Base-by-base conservation (phyloP, 2,329 filamentous ascomycete species). In the Sporothrix dimorphospora region DNA sequence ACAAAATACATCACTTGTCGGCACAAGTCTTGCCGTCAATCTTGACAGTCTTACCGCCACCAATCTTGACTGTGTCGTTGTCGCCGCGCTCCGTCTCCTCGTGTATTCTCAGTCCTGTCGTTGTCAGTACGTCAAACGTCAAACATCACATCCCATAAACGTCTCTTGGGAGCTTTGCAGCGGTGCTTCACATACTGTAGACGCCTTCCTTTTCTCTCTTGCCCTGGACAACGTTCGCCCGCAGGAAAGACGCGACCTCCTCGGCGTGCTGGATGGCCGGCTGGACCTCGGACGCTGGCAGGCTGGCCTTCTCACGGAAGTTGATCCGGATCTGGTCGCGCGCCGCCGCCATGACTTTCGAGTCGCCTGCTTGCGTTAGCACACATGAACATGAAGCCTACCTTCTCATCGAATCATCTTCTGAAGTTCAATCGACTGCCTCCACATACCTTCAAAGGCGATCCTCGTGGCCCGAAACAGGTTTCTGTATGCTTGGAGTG, bases 191-290 rank as follows among this genome's bases (percentile, higher is more conserved):
- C 90, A 72, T 83, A 93, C 91, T 88, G 77, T 90, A 93, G 57
- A 72, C 67, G 8, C 80, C 85, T 72, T 88, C 81, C 0, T 83
- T 80, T 72, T 85, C 84, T 72, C 81, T 78, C 76, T 87, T 83
- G 7, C 95, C 96, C 80, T 99, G 96, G 3, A 99, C 94, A 3
- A 99, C 85, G 78, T 98, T 98, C 79, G 93, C 86, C 76, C 89
- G 85, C 74, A 99, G 79, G 72, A 98, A 91, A 75, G 87, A 86
- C 2, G 95, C 93, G 3, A 98, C 90, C 53, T 96, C 93, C 74
- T 94, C 85, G 9, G 94, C 96, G 78, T 97, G 90, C 75, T 90
- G 83, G 73, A 99, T 89, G 11, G 90, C 89, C 72, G 89, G 86
- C 16, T 85, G 82, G 0, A 88, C 84, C 72, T 90, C 88, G 14